Percentiles rank a stretch among this genome's conserved stretches.
Conservation (phyloP, 139 green algal genomes). For the Zygnema cylindricum region DNA sequence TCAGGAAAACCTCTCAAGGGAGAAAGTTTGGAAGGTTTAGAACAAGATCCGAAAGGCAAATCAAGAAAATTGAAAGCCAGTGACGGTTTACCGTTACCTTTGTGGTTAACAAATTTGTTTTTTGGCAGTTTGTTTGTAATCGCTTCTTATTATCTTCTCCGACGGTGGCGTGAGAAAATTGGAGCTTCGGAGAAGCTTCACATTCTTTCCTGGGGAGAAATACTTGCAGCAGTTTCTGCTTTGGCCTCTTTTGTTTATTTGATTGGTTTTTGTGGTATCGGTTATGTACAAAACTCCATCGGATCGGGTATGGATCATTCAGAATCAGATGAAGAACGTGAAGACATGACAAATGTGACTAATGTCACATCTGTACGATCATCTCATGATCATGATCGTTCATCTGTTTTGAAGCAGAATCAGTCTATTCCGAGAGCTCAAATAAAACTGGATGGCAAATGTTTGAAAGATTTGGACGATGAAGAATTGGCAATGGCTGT, state of each 20-base stretch:
- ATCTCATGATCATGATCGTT: neutral
- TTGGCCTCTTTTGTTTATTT: conserved; percentile 60
- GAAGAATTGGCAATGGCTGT: conserved; percentile 46
- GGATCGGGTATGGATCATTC: neutral
- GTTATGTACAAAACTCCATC: conserved; percentile 44
- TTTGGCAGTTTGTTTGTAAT: conserved; percentile 44
- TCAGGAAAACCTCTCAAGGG: too few species aligned
- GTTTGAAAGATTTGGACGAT: conserved; percentile 1
- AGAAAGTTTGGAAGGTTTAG: too few species aligned
- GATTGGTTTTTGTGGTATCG: conserved; percentile 62
- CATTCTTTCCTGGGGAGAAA: conserved; percentile 28
- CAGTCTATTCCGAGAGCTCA: conserved; percentile 6
- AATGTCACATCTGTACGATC: neutral
- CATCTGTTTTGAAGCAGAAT: conserved; percentile 15
- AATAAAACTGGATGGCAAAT: neutral
- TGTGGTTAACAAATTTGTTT: conserved; percentile 56
- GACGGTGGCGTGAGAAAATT: conserved; percentile 53
- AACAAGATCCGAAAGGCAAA: too few species aligned
- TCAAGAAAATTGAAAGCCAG: conserved; percentile 17
- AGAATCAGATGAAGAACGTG: conserved; percentile 31
- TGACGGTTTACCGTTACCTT: conserved; percentile 54
- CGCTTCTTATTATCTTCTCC: conserved; percentile 54
- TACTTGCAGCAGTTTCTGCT: conserved; percentile 35
- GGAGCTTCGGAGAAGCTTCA: conserved; percentile 31
- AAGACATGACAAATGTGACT: too few species aligned